Conservation (phyloP, 2,329 filamentous ascomycete genomes). For the Lojkania enalia region DNA sequence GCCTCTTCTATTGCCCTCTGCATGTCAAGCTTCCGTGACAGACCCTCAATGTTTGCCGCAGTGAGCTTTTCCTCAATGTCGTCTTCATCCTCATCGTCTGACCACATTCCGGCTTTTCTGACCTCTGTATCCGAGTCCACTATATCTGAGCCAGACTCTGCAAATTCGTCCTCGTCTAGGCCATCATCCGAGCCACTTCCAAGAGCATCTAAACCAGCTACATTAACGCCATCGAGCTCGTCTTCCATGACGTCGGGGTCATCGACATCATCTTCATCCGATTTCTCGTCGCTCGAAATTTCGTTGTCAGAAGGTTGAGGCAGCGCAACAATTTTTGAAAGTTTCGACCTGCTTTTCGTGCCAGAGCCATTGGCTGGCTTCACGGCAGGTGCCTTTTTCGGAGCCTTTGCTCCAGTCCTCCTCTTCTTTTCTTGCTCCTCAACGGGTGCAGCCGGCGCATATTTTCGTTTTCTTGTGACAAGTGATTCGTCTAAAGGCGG, state of each 20-base stretch:
- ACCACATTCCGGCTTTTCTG: conserved; percentile 73
- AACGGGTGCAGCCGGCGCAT: conserved; percentile 60
- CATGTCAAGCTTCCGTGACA: conserved; percentile 82
- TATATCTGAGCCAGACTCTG: conserved; percentile 47
- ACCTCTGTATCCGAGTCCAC: conserved; percentile 65
- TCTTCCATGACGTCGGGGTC: conserved; percentile 49
- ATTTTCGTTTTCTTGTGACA: conserved; percentile 84
- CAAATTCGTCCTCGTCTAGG: conserved; percentile 46
- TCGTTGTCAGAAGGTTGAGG: conserved; percentile 36
- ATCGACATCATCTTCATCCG: conserved; percentile 25
- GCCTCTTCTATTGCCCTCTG: conserved; percentile 77
- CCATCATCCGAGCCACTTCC: conserved; percentile 43
- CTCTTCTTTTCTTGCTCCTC: conserved; percentile 65
- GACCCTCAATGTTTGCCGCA: conserved; percentile 91
- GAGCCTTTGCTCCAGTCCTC: conserved; percentile 49
- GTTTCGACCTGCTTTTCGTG: conserved; percentile 28
- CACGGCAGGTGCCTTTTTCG: conserved; percentile 47
- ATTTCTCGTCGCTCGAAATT: conserved; percentile 21
- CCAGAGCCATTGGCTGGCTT: conserved; percentile 28
- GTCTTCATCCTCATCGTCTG: conserved; percentile 93
- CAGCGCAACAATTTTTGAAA: conserved; percentile 36
- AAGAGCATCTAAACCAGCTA: conserved; percentile 45
- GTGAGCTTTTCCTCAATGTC: conserved; percentile 88
- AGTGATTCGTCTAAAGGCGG: conserved; percentile 75
- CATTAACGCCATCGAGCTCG: conserved; percentile 37